Evolutionary conservation across 805 yeast genomes (phyloP).

Genomic region (Cyberlindnera bimundalis): DNA sequence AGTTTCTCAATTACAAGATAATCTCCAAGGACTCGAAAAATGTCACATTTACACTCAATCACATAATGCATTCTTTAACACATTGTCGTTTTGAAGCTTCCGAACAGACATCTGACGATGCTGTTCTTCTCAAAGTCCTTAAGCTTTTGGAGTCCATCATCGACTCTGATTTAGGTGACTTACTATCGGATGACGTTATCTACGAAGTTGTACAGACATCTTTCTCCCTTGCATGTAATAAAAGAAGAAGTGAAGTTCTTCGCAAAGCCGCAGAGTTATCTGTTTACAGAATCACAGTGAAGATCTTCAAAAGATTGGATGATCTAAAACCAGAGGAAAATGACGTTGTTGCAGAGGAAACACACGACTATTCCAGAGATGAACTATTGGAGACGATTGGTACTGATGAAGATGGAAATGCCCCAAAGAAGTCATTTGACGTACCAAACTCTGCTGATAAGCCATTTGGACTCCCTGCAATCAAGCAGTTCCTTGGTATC

Average conservation of each 20-base stretch:
- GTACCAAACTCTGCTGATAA: conserved; percentile 27
- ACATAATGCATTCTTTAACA: conserved; percentile 66
- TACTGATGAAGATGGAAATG: conserved; percentile 46
- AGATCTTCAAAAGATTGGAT: conserved; percentile 60
- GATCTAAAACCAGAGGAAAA: conserved; percentile 47
- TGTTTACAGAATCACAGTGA: conserved; percentile 62
- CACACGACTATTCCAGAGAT: conserved; percentile 43
- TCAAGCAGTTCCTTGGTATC: conserved; percentile 72
- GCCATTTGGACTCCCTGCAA: conserved; percentile 70
- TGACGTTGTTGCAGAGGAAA: conserved; percentile 40
- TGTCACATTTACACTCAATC: conserved; percentile 54
- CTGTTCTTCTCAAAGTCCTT: conserved; percentile 80
- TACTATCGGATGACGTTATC: conserved; percentile 77
- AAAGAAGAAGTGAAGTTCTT: conserved; percentile 84
- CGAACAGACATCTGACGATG: conserved; percentile 89
- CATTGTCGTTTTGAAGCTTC: conserved; percentile 96
- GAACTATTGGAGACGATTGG: conserved; percentile 48
- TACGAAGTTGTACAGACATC: conserved; percentile 91
- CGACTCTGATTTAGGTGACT: conserved; percentile 56
- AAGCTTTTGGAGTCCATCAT: conserved; percentile 67
- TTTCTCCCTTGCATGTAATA: conserved; percentile 86
- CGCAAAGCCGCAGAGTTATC: conserved; percentile 87
- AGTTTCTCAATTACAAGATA: conserved; percentile 67
- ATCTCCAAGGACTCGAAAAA: conserved; percentile 54
- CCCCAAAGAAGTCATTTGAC: conserved; percentile 24